Conservation (phyloP, 805 yeast genomes). For the Ogataea salicorniae region DNA sequence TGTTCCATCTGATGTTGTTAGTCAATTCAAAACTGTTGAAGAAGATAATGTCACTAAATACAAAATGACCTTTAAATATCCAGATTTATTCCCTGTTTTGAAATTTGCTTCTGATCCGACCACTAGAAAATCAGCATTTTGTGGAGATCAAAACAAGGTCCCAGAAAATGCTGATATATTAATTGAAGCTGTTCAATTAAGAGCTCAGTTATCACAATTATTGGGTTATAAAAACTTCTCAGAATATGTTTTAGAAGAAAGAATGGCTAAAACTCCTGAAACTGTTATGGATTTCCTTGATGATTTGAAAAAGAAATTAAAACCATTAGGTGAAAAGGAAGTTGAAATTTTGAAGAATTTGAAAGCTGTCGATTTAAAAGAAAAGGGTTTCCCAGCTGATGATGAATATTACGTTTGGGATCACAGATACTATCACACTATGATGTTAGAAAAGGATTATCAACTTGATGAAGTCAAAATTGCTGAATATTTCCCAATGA, state of each 20-base stretch:
- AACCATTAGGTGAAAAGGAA: slow-evolving; percentile 57
- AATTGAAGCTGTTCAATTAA: slow-evolving; percentile 51
- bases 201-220: slow-evolving; percentile 56
- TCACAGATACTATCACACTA: slow-evolving; percentile 58
- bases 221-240: slow-evolving; percentile 69
- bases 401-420: slow-evolving; percentile 67
- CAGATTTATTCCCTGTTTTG: slow-evolving; percentile 73
- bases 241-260: slow-evolving; percentile 64
- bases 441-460: slow-evolving; percentile 61
- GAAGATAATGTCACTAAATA: slow-evolving; percentile 36
- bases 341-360: slow-evolving; percentile 40
- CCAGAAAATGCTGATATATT: slow-evolving; percentile 61
- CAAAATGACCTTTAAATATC: slow-evolving; percentile 77
- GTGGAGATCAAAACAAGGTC: slow-evolving; percentile 65
- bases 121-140: slow-evolving; percentile 61
- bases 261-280: slow-evolving; percentile 71
- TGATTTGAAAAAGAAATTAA: slow-evolving; percentile 55
- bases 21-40: slow-evolving; percentile 47
- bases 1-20: slow-evolving; percentile 59
- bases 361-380: slow-evolving; percentile 48
- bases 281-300: slow-evolving; percentile 56
- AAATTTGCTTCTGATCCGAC: slow-evolving; percentile 60
- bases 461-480: slow-evolving; percentile 68
- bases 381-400: slow-evolving; percentile 37
- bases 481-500: slow-evolving; percentile 74